These are phyloP conservation scores for Exidia glandulosa DNA, from an alignment of 768 basidiomycete genomes.

Conservation along the genomic window DNA sequence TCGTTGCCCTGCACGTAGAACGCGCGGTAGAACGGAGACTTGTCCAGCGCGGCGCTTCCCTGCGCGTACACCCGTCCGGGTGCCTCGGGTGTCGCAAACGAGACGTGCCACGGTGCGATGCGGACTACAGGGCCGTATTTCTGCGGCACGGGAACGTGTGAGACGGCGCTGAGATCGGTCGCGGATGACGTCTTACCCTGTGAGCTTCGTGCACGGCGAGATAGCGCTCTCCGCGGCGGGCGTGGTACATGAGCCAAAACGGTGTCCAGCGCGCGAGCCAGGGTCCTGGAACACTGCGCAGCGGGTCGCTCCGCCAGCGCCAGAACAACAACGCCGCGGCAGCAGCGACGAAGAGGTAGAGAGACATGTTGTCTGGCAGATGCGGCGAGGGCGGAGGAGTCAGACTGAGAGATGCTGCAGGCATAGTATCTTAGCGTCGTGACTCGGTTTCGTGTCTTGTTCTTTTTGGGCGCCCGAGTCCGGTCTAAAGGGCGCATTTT, in stretches of 20 bases:
- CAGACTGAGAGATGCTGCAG: neutral
- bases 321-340: neutral
- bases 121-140: slow-evolving; percentile 21
- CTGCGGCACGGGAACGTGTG: slow-evolving; percentile 6
- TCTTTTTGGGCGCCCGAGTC: neutral
- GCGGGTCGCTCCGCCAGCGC: slow-evolving; percentile 1
- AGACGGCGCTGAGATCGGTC: neutral
- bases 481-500: neutral
- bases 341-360: neutral
- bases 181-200: slow-evolving; percentile 9
- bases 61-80: slow-evolving; percentile 21
- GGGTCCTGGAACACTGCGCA: slow-evolving; percentile 18
- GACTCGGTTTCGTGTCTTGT: neutral
- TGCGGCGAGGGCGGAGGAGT: neutral
- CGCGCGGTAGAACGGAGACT: slow-evolving; percentile 23
- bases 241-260: slow-evolving; percentile 24
- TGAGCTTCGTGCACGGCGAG: slow-evolving; percentile 20
- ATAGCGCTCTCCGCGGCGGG: slow-evolving; percentile 18
- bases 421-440: neutral
- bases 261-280: slow-evolving; percentile 20
- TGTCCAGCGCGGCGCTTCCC: slow-evolving; percentile 19
- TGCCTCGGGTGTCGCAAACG: slow-evolving; percentile 19
- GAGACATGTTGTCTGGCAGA: neutral
- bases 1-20: slow-evolving; percentile 13
- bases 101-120: slow-evolving; percentile 24